Evolutionary conservation across 495 filamentous ascomycete species (phyloP).

Genomic region (Annulohypoxylon bovei): DNA sequence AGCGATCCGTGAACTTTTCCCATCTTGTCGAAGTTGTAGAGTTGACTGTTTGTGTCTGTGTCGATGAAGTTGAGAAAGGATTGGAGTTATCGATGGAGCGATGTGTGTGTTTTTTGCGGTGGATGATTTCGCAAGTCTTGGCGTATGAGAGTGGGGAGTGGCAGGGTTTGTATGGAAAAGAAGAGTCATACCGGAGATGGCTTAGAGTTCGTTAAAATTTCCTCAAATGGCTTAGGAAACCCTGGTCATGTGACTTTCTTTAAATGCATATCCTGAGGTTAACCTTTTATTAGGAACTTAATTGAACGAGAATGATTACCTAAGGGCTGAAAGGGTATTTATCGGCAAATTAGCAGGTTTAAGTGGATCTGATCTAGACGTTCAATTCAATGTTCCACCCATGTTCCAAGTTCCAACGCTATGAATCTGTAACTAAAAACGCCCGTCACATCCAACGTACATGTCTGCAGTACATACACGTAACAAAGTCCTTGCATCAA

Average conservation of each 20-base stretch:
- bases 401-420: not conserved
- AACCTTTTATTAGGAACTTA: not conserved
- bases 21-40: slow-evolving; percentile 62
- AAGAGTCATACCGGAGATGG: slow-evolving; percentile 35
- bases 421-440: not conserved
- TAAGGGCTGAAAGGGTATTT: slow-evolving; percentile 5
- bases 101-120: slow-evolving; percentile 25
- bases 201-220: slow-evolving; percentile 36
- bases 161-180: not conserved
- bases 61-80: slow-evolving; percentile 26
- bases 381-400: not conserved
- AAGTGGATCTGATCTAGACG: not conserved
- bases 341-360: not conserved
- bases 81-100: slow-evolving; percentile 11
- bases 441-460: not conserved
- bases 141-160: slow-evolving; percentile 13
- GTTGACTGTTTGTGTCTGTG: slow-evolving; percentile 12
- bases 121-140: slow-evolving; percentile 34
- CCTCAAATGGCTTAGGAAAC: slow-evolving; percentile 38
- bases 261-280: not conserved
- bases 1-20: slow-evolving; percentile 93
- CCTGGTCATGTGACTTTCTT: slow-evolving; percentile 35
- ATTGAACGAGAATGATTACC: not conserved
- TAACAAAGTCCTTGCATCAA: too few species aligned
- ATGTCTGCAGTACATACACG: not conserved